Conservation (phyloP, 495 filamentous ascomycete species). For the Hypoxylon perforatum region DNA sequence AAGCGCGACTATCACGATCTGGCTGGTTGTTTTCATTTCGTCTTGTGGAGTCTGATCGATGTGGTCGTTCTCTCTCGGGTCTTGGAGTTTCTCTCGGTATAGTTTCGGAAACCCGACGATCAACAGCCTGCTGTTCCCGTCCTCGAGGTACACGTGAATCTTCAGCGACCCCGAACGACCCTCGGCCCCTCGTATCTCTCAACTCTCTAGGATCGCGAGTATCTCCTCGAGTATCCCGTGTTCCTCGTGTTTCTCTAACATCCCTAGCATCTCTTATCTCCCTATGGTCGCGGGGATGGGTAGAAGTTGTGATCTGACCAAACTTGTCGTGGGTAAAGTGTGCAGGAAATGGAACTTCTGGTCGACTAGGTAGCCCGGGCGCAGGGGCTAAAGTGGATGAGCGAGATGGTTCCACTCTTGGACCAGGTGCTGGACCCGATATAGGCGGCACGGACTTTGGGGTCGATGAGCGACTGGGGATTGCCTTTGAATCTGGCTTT, state of each 20-base stretch:
- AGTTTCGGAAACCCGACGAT: slow-evolving; percentile 44
- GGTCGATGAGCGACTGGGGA: slow-evolving; percentile 43
- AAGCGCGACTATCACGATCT: slow-evolving; percentile 51
- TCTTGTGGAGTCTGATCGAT: slow-evolving; percentile 48
- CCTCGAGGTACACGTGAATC: slow-evolving; percentile 46
- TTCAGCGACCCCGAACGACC: slow-evolving; percentile 46
- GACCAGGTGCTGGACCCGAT: slow-evolving; percentile 24
- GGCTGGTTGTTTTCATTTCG: slow-evolving; percentile 48
- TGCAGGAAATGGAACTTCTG: slow-evolving; percentile 55
- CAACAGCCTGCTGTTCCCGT: slow-evolving; percentile 39
- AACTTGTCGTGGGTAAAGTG: slow-evolving; percentile 53
- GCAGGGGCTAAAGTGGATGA: slow-evolving; percentile 51
- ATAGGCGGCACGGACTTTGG: slow-evolving; percentile 31
- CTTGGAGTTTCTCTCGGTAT: slow-evolving; percentile 42
- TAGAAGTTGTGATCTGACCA: slow-evolving; percentile 47
- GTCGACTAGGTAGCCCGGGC: slow-evolving; percentile 57
- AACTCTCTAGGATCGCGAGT: slow-evolving; percentile 50
- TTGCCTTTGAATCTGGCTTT: slow-evolving; percentile 36
- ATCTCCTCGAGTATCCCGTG: slow-evolving; percentile 49
- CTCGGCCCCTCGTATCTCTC: slow-evolving; percentile 47
- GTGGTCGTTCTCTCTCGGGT: slow-evolving; percentile 46
- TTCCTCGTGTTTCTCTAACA: slow-evolving; percentile 47
- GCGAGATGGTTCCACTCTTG: slow-evolving; percentile 48
- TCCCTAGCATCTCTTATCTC: slow-evolving; percentile 44
- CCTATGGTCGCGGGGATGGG: slow-evolving; percentile 50